phyloP scores from a whole-genome alignment of 805 yeast genomes.

The Candida michaelii region DNA sequence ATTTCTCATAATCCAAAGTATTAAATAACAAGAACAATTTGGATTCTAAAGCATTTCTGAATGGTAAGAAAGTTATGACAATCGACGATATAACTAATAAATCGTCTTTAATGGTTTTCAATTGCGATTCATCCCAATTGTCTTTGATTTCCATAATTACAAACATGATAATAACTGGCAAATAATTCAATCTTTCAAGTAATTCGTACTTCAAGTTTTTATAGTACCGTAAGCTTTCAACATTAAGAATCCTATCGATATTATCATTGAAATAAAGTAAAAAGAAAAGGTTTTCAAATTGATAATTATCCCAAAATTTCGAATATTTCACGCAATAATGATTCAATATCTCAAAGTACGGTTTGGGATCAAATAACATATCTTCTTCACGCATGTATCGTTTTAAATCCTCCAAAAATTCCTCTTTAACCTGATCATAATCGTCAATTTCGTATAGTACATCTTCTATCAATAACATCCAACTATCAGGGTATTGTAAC shows the following conservation, averaged over 20 bases:
- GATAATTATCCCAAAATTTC: conserved; percentile 12
- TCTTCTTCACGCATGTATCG: conserved; percentile 4
- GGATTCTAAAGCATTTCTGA: conserved; percentile 7
- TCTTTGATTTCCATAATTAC: conserved; percentile 9
- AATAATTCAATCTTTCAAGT: conserved; percentile 11
- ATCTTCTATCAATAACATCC: too few species aligned
- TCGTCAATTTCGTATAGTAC: too few species aligned
- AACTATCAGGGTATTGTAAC: not conserved
- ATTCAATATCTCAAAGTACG: not conserved
- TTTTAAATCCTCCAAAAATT: conserved; percentile 8
- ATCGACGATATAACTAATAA: conserved; percentile 10
- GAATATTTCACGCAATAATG: conserved; percentile 5
- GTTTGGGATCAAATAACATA: not conserved
- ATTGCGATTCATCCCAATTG: not conserved
- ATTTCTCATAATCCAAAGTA: conserved; percentile 11
- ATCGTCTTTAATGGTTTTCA: conserved; percentile 1
- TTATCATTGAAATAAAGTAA: conserved; percentile 8
- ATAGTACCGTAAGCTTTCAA: conserved; percentile 1
- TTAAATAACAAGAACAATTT: conserved; percentile 3
- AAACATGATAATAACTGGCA: conserved; percentile 13
- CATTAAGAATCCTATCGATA: conserved; percentile 4
- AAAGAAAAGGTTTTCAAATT: conserved; percentile 13
- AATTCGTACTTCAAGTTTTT: conserved; percentile 11
- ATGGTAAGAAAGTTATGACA: conserved; percentile 2
- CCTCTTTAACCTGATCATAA: not conserved